Base-by-base conservation (phyloP, 176 grass and related monocot genomes). In the Oryza glumipatula region DNA sequence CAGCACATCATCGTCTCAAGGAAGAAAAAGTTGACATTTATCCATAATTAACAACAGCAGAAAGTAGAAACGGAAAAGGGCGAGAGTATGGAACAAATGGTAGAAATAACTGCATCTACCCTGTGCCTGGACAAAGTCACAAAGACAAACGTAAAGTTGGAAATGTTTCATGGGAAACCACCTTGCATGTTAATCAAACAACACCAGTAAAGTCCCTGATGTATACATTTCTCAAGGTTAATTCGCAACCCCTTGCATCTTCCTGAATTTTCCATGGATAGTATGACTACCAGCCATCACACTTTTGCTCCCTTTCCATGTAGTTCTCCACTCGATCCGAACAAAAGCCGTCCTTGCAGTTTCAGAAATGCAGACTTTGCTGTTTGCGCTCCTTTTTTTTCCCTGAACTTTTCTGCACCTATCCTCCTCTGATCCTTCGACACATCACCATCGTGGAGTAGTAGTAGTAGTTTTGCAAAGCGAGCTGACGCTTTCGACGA, bases 221-320 rank as follows among this genome's bases (percentile, higher is more conserved):
- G 47, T 13, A 11, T 13, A 11, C 13, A 54, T 4, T 54, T 63
- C 58, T 63, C 58, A 63, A 22, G 58, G 58, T 63, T 63, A 63
- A 63, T 23, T 23, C 58, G 2, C 58, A n/a, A 1, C 19, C 54
- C 15, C 12, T 41, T 41, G 24, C 15, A 38, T 47, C 54, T 61
- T 67, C 16, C 67, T 71, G 72, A 19, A n/a, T 66, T 80, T 71
- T 54, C 48, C 39, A 70, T 48, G 60, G 35, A 6, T 58, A 58
- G 23, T 16, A 76, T 28, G n/a, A 17, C 65, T 69, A 75, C 76
- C 54, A 80, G 52, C 46, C 35, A 39, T 69, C 74, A 19, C 84
- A 68, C 80, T 74, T 74, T 17, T 76, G 68, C 52, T 14, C 30
- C 65, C 80, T 92, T 92, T 92, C 76, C 91, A 82, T 79, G 88